These are phyloP conservation scores for Botryotinia globosa DNA, from an alignment of 2,329 filamentous ascomycete species.

Conservation along the genomic window DNA sequence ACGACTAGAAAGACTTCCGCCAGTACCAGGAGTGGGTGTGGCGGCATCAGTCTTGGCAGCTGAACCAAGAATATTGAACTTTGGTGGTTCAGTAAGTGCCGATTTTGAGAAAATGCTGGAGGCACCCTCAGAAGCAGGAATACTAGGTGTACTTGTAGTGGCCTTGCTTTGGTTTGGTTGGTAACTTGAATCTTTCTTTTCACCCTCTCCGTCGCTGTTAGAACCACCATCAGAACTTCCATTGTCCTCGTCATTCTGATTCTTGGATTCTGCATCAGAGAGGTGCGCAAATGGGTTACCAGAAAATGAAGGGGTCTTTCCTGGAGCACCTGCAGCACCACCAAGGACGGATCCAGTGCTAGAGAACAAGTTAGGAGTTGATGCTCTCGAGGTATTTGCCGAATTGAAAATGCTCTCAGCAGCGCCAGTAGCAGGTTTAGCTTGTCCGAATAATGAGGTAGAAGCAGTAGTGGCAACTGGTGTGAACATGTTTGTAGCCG, in stretches of 20 bases:
- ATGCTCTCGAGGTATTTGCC: constrained; percentile 30
- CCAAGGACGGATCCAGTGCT: constrained; percentile 34
- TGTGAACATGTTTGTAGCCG: background rate
- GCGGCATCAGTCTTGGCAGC: constrained; percentile 31
- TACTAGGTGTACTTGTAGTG: constrained; percentile 26
- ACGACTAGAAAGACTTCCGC: constrained; percentile 55
- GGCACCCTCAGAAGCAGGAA: constrained; percentile 31
- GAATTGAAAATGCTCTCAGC: constrained; percentile 30
- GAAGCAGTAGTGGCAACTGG: constrained; percentile 6
- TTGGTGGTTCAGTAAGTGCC: constrained; percentile 33
- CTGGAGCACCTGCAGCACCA: constrained; percentile 24
- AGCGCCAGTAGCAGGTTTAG: constrained; percentile 41
- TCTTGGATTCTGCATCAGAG: constrained; percentile 48
- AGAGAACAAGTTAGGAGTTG: constrained; percentile 32
- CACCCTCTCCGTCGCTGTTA: constrained; percentile 45
- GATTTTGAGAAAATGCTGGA: constrained; percentile 35
- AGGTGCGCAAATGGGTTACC: constrained; percentile 60
- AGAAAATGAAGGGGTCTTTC: constrained; percentile 26
- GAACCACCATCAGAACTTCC: constrained; percentile 44
- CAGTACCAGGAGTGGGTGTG: constrained; percentile 39
- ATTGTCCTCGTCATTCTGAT: constrained; percentile 45
- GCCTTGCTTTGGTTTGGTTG: constrained; percentile 25
- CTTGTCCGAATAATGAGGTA: constrained; percentile 36
- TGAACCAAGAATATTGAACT: constrained; percentile 40
- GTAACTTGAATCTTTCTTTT: constrained; percentile 35